Evolutionary conservation across 1,284 basidiomycete species (phyloP).

Genomic region (Athelia sp.): DNA sequence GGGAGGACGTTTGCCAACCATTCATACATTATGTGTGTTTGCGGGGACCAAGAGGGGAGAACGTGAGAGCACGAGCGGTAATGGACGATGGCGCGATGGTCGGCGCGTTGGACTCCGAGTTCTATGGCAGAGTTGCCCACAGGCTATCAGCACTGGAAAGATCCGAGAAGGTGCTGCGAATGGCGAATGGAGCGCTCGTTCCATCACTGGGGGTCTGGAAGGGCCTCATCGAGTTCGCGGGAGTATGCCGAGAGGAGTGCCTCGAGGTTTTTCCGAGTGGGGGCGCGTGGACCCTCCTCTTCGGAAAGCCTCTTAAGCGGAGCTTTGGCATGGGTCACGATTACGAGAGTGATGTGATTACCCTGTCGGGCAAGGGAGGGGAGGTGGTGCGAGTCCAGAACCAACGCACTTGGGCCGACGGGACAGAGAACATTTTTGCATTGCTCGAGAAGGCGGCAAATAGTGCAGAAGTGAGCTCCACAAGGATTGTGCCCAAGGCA

Average conservation of each 20-base stretch:
- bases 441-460: constrained; percentile 1
- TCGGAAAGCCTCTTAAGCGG: constrained; percentile 25
- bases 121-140: constrained; percentile 13
- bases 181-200: constrained; percentile 24
- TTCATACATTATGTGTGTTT: not conserved
- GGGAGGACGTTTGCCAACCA: not conserved
- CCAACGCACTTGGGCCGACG: no score
- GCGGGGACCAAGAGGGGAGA: constrained; percentile 4
- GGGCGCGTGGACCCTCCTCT: constrained; percentile 24
- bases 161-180: constrained; percentile 14
- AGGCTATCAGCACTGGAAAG: constrained; percentile 9
- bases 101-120: constrained; percentile 14
- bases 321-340: not conserved
- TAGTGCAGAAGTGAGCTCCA: constrained; percentile 9
- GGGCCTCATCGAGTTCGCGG: constrained; percentile 16
- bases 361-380: no score
- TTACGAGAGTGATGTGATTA: not conserved
- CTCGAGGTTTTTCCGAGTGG: constrained; percentile 30
- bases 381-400: no score
- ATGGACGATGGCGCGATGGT: constrained; percentile 26
- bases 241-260: constrained; percentile 6
- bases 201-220: constrained; percentile 19
- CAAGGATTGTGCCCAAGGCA: constrained; percentile 11
- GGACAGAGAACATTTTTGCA: no score
- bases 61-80: constrained; percentile 7